Conservation (phyloP, 352 stramenopile species). For the Globisporangium solare region DNA sequence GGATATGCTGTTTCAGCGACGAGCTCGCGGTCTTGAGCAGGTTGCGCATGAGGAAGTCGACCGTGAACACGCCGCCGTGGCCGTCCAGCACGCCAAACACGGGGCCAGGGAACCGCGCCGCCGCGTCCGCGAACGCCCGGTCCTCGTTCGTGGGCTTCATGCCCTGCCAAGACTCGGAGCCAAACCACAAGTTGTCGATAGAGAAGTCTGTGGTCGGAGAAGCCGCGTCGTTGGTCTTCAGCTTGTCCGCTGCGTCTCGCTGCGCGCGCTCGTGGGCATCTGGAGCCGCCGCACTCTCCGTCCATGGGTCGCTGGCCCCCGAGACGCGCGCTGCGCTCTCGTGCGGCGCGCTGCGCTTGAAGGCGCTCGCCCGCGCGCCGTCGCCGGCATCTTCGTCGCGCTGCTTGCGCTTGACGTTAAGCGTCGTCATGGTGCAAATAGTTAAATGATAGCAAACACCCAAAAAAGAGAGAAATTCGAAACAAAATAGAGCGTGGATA, state of each 20-base stretch:
- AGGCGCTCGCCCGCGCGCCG: too few species aligned
- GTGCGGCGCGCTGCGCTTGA: not conserved
- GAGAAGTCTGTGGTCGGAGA: slow-evolving; percentile 1
- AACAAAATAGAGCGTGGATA: not conserved
- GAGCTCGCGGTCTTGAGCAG: slow-evolving; percentile 33
- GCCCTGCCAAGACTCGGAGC: slow-evolving; percentile 47
- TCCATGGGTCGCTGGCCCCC: not conserved
- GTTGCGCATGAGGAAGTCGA: slow-evolving; percentile 36
- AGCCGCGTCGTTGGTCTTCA: too few species aligned
- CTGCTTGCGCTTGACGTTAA: slow-evolving; percentile 26
- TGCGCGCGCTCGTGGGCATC: not conserved
- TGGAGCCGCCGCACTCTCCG: not conserved
- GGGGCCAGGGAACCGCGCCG: slow-evolving; percentile 35
- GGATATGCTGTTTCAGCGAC: slow-evolving; percentile 25
- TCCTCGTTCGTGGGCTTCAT: slow-evolving; percentile 63
- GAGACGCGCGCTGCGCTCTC: not conserved
- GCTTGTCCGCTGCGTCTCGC: too few species aligned
- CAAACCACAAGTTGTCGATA: slow-evolving; percentile 36
- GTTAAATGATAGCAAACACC: too few species aligned
- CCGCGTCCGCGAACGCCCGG: slow-evolving; percentile 23
- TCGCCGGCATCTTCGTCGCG: slow-evolving; percentile 10
- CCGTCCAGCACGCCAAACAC: slow-evolving; percentile 63
- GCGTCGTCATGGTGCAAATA: too few species aligned
- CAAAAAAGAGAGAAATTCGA: not conserved
- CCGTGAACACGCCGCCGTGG: slow-evolving; percentile 47